These are phyloP conservation scores for Cucumis cinereus DNA, from an alignment of 306 rosid genomes.

Conservation along the genomic window DNA sequence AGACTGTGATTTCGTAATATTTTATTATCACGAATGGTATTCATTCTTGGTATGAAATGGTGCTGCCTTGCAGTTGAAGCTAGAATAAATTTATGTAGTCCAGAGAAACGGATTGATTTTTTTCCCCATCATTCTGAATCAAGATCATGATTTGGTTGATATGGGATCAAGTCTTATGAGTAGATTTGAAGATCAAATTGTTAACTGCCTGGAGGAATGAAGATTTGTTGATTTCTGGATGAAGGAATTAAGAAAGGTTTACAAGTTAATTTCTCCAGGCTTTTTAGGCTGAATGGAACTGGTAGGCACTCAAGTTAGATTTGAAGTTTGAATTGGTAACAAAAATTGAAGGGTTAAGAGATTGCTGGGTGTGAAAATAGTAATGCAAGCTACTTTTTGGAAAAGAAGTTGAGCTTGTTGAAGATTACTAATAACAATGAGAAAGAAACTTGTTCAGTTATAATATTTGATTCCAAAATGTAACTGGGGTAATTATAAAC, in stretches of 20 bases:
- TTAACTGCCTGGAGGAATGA: background rate
- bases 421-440: background rate
- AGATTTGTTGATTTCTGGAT: background rate
- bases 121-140: background rate
- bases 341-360: background rate
- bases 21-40: background rate
- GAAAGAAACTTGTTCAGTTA: background rate
- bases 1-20: background rate
- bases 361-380: background rate
- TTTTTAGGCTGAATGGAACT: background rate
- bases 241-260: background rate
- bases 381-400: background rate
- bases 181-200: background rate
- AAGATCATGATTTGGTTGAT: background rate
- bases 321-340: background rate
- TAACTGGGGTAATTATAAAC: background rate
- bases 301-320: background rate
- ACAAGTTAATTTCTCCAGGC: background rate
- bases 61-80: slow-evolving; percentile 6
- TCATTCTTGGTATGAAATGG: background rate
- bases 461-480: background rate
- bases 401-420: background rate
- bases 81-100: background rate
- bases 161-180: background rate
- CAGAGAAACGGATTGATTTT: background rate